Evolutionary conservation across 202 grass and related monocot species (phyloP).

Genomic region (Panicum hallii): DNA sequence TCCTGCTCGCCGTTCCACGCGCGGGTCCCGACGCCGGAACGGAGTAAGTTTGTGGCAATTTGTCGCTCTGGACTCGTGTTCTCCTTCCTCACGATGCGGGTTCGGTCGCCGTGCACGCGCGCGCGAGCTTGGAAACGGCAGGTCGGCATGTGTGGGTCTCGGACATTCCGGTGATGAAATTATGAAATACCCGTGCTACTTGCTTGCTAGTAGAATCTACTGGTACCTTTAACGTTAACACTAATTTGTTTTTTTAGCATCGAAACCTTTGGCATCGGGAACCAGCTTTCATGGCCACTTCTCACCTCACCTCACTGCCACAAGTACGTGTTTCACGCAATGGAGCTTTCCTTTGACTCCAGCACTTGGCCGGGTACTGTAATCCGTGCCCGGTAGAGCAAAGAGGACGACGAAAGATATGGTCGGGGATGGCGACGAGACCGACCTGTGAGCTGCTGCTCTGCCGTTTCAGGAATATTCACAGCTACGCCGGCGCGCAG

Average conservation of each 20-base stretch:
- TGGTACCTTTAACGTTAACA: neutral
- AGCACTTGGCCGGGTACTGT: neutral
- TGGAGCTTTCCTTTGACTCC: neutral
- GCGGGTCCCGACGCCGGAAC: conserved; percentile 34
- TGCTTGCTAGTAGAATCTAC: conserved; percentile 1
- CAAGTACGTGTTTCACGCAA: neutral
- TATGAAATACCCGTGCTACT: neutral
- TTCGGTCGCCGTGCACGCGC: conserved; percentile 7
- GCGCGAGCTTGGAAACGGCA: conserved; percentile 7
- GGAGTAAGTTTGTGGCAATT: conserved; percentile 45
- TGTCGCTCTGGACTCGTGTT: conserved; percentile 43
- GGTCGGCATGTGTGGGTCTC: conserved; percentile 26
- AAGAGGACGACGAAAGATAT: conserved; percentile 32
- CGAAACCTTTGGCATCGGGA: neutral
- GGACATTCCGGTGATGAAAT: conserved; percentile 32
- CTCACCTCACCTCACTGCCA: neutral
- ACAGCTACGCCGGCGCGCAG: conserved; percentile 32
- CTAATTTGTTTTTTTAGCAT: neutral
- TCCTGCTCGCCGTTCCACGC: conserved; percentile 27
- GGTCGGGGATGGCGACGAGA: neutral
- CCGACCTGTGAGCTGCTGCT: conserved; percentile 16
- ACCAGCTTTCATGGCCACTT: conserved; percentile 1
- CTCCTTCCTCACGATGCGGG: neutral
- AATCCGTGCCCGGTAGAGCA: neutral
- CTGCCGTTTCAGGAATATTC: conserved; percentile 59